Evolutionary conservation across 2,329 filamentous ascomycete species (phyloP).

Genomic region (Daldinia sp.): DNA sequence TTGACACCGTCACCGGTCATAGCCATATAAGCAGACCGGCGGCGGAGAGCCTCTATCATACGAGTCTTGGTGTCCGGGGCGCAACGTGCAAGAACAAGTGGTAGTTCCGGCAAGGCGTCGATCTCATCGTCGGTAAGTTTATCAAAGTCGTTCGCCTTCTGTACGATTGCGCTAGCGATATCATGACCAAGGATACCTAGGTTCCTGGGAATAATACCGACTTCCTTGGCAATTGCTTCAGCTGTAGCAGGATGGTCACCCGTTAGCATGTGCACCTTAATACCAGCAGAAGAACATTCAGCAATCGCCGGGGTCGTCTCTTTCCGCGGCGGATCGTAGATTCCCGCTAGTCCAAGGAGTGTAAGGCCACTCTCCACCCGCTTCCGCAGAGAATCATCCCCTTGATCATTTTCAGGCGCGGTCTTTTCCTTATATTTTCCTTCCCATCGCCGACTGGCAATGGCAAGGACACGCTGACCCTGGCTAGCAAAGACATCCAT

Average conservation of each 20-base stretch:
- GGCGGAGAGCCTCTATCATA: conserved; percentile 88
- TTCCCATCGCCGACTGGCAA: conserved; percentile 70
- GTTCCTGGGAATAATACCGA: conserved; percentile 76
- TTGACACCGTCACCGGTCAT: conserved; percentile 94
- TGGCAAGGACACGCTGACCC: conserved; percentile 75
- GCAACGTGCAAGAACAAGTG: conserved; percentile 83
- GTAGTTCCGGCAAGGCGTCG: conserved; percentile 76
- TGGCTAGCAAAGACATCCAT: conserved; percentile 69
- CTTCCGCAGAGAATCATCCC: conserved; percentile 60
- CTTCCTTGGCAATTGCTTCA: conserved; percentile 78
- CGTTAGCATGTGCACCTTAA: conserved; percentile 82
- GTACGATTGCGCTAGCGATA: conserved; percentile 74
- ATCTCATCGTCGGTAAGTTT: conserved; percentile 78
- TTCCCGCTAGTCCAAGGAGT: conserved; percentile 83
- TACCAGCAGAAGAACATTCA: conserved; percentile 76
- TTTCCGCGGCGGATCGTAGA: conserved; percentile 85
- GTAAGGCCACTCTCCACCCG: conserved; percentile 72
- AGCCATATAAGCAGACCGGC: conserved; percentile 77
- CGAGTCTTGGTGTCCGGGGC: conserved; percentile 87
- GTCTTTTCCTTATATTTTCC: conserved; percentile 54
- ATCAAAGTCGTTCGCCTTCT: conserved; percentile 82
- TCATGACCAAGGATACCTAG: conserved; percentile 65
- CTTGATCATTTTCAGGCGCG: conserved; percentile 40
- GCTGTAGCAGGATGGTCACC: conserved; percentile 84
- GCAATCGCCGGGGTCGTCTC: conserved; percentile 79